Evolutionary conservation across 176 grass and related monocot genomes (phyloP).

Genomic region (Oryza nivara): DNA sequence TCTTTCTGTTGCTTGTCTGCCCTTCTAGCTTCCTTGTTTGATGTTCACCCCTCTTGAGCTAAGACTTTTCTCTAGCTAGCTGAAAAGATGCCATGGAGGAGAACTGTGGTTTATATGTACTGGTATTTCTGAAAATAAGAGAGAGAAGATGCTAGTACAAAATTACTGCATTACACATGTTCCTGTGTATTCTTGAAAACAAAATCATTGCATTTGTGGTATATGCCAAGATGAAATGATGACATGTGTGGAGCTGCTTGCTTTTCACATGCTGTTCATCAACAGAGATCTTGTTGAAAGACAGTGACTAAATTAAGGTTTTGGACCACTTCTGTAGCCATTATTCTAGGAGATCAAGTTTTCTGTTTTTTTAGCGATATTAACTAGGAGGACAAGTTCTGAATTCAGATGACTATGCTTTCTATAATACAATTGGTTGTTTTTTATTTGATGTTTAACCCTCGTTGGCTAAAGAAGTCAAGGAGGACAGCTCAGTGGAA

Average conservation of each 20-base stretch:
- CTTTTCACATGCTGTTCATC: constrained; percentile 37
- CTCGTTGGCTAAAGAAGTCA: neutral
- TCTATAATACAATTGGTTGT: neutral
- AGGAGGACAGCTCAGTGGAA: neutral
- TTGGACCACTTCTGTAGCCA: constrained; percentile 27
- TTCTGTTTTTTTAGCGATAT: too few relatives aligned
- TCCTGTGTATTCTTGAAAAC: neutral
- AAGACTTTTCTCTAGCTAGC: neutral
- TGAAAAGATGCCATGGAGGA: neutral
- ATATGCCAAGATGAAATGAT: neutral
- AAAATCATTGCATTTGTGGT: neutral
- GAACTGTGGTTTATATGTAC: neutral
- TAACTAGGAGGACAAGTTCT: neutral
- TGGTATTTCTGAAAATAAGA: neutral
- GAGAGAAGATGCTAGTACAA: neutral
- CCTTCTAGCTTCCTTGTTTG: neutral
- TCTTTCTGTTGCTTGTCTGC: neutral
- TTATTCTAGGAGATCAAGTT: neutral
- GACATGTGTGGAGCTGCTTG: neutral
- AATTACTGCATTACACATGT: neutral
- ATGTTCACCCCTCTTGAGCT: neutral
- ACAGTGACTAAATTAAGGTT: constrained; percentile 29
- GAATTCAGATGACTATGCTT: constrained; percentile 15
- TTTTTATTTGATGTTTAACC: neutral
- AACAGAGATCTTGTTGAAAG: constrained; percentile 11